phyloP scores from a whole-genome alignment of 139 green algal species.

The Micractinium sp. region DNA sequence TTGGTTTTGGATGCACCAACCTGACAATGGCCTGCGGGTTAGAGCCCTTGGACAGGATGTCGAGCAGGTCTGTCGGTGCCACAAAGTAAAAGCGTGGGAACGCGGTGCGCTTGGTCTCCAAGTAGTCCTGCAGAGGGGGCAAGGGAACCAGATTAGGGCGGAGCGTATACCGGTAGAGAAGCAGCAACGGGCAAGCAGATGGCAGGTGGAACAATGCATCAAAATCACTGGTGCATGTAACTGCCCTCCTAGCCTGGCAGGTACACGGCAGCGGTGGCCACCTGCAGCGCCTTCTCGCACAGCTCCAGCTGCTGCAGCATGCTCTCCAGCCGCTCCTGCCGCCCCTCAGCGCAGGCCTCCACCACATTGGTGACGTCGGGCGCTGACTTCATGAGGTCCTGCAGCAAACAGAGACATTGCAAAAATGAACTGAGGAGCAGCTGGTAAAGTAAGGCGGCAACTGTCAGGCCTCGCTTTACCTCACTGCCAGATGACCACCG shows the following conservation, averaged over 20 bases:
- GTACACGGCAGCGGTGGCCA: not conserved
- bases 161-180: not conserved
- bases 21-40: slow-evolving; percentile 85
- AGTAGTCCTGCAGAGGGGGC: slow-evolving; percentile 76
- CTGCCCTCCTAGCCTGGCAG: not conserved
- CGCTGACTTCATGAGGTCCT: slow-evolving; percentile 81
- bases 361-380: slow-evolving; percentile 84
- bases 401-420: not conserved
- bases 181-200: not conserved
- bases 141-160: not conserved
- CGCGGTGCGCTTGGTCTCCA: slow-evolving; percentile 91
- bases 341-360: slow-evolving; percentile 89
- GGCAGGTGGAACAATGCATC: not conserved
- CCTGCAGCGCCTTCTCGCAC: slow-evolving; percentile 93
- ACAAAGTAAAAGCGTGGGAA: slow-evolving; percentile 98
- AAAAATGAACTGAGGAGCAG: not conserved
- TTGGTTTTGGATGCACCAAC: not conserved
- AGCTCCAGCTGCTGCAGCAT: slow-evolving; percentile 89
- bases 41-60: slow-evolving; percentile 91
- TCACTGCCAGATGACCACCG: not conserved
- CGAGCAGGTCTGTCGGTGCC: slow-evolving; percentile 86
- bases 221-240: not conserved
- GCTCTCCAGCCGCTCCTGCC: slow-evolving; percentile 88
- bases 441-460: not conserved
- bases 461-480: not conserved